phyloP scores from a whole-genome alignment of 208 protist genomes.

The Leishmania arabica region DNA sequence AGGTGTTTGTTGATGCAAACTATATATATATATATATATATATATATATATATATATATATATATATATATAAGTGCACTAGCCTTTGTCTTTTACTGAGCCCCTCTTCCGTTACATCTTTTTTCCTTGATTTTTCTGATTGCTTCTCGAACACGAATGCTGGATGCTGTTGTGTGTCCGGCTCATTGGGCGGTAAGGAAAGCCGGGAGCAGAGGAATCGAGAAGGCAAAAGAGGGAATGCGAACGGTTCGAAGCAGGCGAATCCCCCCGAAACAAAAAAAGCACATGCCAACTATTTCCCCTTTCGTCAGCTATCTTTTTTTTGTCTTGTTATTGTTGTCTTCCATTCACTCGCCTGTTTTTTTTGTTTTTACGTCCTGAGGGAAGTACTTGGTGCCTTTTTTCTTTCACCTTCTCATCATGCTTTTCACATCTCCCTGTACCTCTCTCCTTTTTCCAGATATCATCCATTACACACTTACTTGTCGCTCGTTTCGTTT shows the following conservation, averaged over 20 bases:
- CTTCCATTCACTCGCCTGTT: not conserved
- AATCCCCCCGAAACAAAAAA: not conserved
- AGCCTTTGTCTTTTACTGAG: not conserved
- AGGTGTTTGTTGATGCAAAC: not conserved
- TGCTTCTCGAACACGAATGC: not conserved
- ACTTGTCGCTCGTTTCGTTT: not conserved
- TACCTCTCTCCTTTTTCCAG: not conserved
- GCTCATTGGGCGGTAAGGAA: not conserved
- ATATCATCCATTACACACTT: not conserved
- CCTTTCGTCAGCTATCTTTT: not conserved
- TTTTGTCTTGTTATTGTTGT: not conserved
- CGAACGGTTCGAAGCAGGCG: not conserved
- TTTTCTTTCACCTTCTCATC: not conserved
- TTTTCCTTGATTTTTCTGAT: not conserved
- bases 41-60: no score
- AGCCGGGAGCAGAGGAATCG: not conserved
- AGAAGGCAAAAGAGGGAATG: not conserved
- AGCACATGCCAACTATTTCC: not conserved
- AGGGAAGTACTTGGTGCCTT: not conserved
- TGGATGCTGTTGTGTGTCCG: not conserved
- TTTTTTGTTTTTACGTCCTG: not conserved
- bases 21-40: not conserved
- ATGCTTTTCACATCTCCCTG: not conserved
- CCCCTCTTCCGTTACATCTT: not conserved
- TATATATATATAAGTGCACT: not conserved